These are phyloP conservation scores for Botryotinia convoluta DNA, from an alignment of 2,329 filamentous ascomycete species.

Conservation along the genomic window DNA sequence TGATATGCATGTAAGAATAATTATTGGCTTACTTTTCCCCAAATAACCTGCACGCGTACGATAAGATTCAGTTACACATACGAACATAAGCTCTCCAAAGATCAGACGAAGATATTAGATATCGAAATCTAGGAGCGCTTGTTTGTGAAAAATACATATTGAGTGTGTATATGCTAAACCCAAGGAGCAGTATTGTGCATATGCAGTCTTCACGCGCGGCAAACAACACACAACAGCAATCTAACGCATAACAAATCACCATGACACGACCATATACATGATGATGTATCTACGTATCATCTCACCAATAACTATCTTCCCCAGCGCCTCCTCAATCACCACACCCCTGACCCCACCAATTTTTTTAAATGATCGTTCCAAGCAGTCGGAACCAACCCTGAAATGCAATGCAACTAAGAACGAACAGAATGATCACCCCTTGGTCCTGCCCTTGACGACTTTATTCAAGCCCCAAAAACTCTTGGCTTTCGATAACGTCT, in stretches of 20 bases:
- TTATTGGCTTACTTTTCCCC: neutral
- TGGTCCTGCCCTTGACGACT: conserved; percentile 11
- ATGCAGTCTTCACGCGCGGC: neutral
- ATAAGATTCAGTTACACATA: neutral
- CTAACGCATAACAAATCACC: neutral
- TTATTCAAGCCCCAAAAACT: conserved; percentile 19
- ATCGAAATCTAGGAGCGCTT: neutral
- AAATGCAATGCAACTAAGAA: conserved; percentile 9
- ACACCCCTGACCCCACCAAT: neutral
- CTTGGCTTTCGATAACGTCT: conserved; percentile 18
- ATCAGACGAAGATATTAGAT: neutral
- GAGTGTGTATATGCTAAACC: neutral
- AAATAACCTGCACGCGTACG: neutral
- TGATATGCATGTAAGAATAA: neutral
- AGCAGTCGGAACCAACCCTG: conserved; percentile 16
- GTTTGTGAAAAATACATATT: neutral
- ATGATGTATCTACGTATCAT: neutral
- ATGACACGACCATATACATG: neutral
- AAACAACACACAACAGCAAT: neutral
- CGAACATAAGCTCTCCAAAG: neutral
- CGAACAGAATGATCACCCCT: neutral
- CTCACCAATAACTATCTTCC: neutral
- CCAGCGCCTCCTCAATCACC: neutral
- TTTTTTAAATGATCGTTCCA: conserved; percentile 5
- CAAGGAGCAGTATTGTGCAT: conserved; percentile 9